Conservation (phyloP, 2,329 filamentous ascomycete genomes). For the Ascochyta fabae region DNA sequence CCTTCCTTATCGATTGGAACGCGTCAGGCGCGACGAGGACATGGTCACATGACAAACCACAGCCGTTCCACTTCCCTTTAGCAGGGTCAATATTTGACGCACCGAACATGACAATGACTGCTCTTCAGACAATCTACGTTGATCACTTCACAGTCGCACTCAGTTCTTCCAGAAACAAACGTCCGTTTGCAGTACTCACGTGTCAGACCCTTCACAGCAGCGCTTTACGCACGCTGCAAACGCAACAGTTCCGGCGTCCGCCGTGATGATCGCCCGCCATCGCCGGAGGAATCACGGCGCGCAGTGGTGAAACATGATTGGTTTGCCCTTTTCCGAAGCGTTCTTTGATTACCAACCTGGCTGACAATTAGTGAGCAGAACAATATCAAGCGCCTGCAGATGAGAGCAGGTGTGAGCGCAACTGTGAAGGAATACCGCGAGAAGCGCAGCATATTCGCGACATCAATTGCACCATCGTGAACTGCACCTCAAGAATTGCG, state of each 20-base stretch:
- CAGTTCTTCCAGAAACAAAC: neutral
- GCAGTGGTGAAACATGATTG: slow-evolving; percentile 9
- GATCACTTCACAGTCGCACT: neutral
- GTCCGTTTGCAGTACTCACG: slow-evolving; percentile 10
- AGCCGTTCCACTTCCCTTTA: no score
- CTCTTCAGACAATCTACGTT: neutral
- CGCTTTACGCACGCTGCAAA: slow-evolving; percentile 9
- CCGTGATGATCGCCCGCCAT: slow-evolving; percentile 8
- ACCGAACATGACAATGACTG: neutral
- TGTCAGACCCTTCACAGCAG: neutral
- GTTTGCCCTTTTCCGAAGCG: neutral
- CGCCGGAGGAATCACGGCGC: slow-evolving; percentile 5
- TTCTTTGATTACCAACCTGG: slow-evolving; percentile 12
- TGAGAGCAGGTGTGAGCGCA: neutral
- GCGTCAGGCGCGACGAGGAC: slow-evolving; percentile 10
- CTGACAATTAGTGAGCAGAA: slow-evolving; percentile 10
- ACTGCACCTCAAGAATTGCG: slow-evolving; percentile 2
- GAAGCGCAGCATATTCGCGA: slow-evolving; percentile 4
- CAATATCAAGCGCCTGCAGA: neutral
- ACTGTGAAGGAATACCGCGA: neutral
- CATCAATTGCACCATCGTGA: neutral
- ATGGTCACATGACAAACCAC: slow-evolving; percentile 1
- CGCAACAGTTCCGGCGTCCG: slow-evolving; percentile 7
- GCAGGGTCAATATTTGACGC: neutral
- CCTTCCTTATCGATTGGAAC: slow-evolving; percentile 30